Evolutionary conservation across 371 early-diverging fungal genomes (phyloP).

Genomic region (Mucor circinelloides): DNA sequence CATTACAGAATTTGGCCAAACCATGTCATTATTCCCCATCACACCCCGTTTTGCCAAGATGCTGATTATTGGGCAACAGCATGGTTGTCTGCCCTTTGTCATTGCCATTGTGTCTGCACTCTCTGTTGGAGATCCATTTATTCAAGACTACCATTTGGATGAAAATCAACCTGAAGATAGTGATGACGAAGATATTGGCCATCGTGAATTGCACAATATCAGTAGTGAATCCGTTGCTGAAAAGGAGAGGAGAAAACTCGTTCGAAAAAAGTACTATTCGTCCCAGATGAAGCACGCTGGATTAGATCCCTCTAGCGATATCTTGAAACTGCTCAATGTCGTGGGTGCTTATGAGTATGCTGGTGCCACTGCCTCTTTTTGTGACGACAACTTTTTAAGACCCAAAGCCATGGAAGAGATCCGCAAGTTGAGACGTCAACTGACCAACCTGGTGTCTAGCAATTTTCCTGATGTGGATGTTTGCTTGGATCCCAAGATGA

Average conservation of each 20-base stretch:
- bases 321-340: slow-evolving; percentile 78
- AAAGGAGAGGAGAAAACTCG: slow-evolving; percentile 51
- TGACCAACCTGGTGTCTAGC: slow-evolving; percentile 76
- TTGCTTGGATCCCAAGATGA: slow-evolving; percentile 62
- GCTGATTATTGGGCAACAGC: slow-evolving; percentile 86
- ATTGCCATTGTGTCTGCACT: slow-evolving; percentile 90
- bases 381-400: slow-evolving; percentile 81
- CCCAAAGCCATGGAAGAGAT: slow-evolving; percentile 95
- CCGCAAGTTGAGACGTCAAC: slow-evolving; percentile 83
- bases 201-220: slow-evolving; percentile 43
- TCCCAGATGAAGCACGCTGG: slow-evolving; percentile 64
- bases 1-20: slow-evolving; percentile 87
- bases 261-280: slow-evolving; percentile 57
- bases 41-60: slow-evolving; percentile 94
- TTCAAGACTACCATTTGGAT: slow-evolving; percentile 66
- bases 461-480: slow-evolving; percentile 65
- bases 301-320: slow-evolving; percentile 79
- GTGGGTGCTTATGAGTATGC: slow-evolving; percentile 91
- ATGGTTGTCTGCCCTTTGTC: slow-evolving; percentile 81
- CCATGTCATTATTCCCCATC: slow-evolving; percentile 93
- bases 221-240: slow-evolving; percentile 47
- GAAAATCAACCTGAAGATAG: slow-evolving; percentile 50
- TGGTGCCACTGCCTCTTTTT: slow-evolving; percentile 74
- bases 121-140: slow-evolving; percentile 92
- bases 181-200: slow-evolving; percentile 45